These are phyloP conservation scores for Talaromyces stipitatus DNA, from an alignment of 495 filamentous ascomycete species.

Conservation along the genomic window DNA sequence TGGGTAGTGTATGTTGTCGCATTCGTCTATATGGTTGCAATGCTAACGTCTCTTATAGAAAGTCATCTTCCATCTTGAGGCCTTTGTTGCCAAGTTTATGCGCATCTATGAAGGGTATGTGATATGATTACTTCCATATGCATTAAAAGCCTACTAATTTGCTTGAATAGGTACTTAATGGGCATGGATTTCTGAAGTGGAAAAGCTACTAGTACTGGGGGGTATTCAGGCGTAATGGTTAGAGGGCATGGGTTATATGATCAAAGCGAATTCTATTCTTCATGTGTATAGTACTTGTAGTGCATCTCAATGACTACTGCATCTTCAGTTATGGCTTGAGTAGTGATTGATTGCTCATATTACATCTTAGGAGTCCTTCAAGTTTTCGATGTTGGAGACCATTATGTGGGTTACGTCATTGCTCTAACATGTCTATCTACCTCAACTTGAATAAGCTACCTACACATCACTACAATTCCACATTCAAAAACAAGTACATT, in stretches of 20 bases:
- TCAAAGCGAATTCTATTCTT: not conserved
- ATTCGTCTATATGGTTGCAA: not conserved
- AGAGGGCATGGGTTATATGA: not conserved
- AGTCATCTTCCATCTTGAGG: slow-evolving; percentile 95
- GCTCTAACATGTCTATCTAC: not conserved
- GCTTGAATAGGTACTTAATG: slow-evolving; percentile 65
- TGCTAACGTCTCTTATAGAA: slow-evolving; percentile 48
- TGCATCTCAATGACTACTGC: no score
- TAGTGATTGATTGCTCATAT: no score
- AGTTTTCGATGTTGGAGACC: not conserved
- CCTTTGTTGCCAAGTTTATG: slow-evolving; percentile 98
- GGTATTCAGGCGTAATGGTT: not conserved
- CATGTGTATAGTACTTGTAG: not conserved
- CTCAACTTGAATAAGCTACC: not conserved
- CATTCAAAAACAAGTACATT: no score
- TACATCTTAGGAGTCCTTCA: not conserved
- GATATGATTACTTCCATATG: not conserved
- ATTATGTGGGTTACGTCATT: slow-evolving; percentile 6
- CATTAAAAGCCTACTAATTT: slow-evolving; percentile 13
- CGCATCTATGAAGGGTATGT: slow-evolving; percentile 73
- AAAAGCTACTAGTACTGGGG: not conserved
- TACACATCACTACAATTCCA: not conserved
- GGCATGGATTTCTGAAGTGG: slow-evolving; percentile 65
- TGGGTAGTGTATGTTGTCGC: slow-evolving; percentile 55
- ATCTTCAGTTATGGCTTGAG: no score